These are phyloP conservation scores for Ophiostoma australiae DNA, from an alignment of 2,329 filamentous ascomycete genomes.

Conservation along the genomic window DNA sequence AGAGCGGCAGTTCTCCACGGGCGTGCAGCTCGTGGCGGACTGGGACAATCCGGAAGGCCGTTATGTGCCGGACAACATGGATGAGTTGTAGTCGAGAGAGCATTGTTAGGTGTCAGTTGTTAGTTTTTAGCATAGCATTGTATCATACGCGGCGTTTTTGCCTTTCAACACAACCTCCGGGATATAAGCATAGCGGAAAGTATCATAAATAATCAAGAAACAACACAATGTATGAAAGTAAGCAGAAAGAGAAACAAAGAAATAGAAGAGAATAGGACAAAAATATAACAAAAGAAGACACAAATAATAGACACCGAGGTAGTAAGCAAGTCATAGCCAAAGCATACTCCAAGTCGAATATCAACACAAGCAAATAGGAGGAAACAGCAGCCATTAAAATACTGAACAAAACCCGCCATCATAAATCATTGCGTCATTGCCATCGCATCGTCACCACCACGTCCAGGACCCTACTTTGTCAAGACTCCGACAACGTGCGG, in stretches of 20 bases:
- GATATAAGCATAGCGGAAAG: background rate
- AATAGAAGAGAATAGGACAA: background rate
- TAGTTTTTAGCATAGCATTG: background rate
- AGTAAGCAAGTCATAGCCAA: too few relatives aligned
- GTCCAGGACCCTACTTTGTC: conserved; percentile 41
- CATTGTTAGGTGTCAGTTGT: background rate
- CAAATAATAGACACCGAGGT: too few relatives aligned
- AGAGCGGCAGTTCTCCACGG: conserved; percentile 11
- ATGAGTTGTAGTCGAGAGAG: conserved; percentile 4
- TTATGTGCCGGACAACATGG: conserved; percentile 20
- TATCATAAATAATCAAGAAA: background rate
- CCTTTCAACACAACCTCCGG: background rate
- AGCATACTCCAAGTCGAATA: too few relatives aligned
- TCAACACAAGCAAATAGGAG: too few relatives aligned
- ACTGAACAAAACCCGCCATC: background rate
- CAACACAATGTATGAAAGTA: background rate
- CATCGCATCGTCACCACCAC: background rate
- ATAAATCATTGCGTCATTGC: background rate
- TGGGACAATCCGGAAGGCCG: conserved; percentile 29
- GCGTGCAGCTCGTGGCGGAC: conserved; percentile 24
- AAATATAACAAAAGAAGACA: background rate
- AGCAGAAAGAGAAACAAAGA: background rate
- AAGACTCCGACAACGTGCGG: conserved; percentile 51
- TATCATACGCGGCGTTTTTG: background rate
- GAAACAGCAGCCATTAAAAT: background rate